These are phyloP conservation scores for Exsudoporus frostii DNA, from an alignment of 768 basidiomycete genomes.

Conservation along the genomic window DNA sequence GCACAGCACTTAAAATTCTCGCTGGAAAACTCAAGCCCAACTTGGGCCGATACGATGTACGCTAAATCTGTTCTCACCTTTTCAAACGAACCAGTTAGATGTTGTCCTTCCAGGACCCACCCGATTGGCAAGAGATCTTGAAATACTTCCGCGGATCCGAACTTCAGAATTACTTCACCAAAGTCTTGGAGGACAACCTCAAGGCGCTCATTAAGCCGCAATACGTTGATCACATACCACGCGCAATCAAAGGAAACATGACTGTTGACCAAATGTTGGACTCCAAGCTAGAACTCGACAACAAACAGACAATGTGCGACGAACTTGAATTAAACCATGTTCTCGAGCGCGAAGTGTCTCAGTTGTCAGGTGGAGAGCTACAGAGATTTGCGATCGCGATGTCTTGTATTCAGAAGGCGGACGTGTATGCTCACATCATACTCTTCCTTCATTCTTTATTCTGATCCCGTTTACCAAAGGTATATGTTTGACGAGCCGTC, in stretches of 20 bases:
- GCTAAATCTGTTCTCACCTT: conserved; percentile 24
- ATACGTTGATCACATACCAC: conserved; percentile 98
- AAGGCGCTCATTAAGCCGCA: conserved; percentile 99
- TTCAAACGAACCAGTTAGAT: neutral
- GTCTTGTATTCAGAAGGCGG: conserved; percentile 91
- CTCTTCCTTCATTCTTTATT: neutral
- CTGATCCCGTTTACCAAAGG: conserved; percentile 41
- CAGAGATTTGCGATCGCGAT: conserved; percentile 98
- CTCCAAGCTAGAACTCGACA: conserved; percentile 82
- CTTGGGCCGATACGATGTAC: conserved; percentile 90
- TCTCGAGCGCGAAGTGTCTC: conserved; percentile 76
- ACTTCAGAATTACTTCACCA: conserved; percentile 99
- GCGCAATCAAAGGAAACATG: conserved; percentile 87
- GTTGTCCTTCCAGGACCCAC: conserved; percentile 67
- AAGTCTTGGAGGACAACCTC: conserved; percentile 96
- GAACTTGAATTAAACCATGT: conserved; percentile 87
- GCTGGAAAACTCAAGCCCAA: conserved; percentile 98
- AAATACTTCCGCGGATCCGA: conserved; percentile 99
- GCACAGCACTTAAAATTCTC: conserved; percentile 93
- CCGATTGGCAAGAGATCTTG: conserved; percentile 98
- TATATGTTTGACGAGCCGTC: conserved; percentile 99
- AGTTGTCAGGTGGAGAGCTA: conserved; percentile 94
- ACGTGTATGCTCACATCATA: conserved; percentile 64
- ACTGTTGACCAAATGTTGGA: conserved; percentile 91
- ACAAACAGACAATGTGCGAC: conserved; percentile 82